phyloP scores from a whole-genome alignment of 2,329 filamentous ascomycete species.

The Colletotrichum costaricense region DNA sequence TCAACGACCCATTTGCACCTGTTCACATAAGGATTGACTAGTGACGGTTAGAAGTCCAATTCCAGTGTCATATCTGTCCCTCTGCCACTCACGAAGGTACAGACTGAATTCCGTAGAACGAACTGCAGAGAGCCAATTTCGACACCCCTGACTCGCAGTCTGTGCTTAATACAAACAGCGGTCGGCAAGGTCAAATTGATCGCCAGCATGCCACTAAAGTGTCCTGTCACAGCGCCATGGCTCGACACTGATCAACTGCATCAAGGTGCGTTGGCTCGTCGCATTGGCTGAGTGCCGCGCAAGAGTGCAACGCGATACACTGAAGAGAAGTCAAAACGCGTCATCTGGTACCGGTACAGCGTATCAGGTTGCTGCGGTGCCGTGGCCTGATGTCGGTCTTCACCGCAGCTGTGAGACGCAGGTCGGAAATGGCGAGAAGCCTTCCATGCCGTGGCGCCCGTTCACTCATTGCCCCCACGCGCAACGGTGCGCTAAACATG shows the following conservation, averaged over 20 bases:
- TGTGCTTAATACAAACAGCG: neutral
- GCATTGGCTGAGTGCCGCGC: neutral
- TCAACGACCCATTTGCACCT: neutral
- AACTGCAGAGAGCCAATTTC: neutral
- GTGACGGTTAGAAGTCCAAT: neutral
- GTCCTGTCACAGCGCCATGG: slow-evolving; percentile 4
- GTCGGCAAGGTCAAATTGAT: neutral
- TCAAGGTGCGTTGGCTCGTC: slow-evolving; percentile 1
- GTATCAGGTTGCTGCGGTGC: neutral
- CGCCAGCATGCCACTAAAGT: neutral
- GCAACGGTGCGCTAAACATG: slow-evolving; percentile 1
- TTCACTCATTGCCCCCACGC: neutral
- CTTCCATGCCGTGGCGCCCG: neutral
- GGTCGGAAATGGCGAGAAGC: slow-evolving; percentile 26
- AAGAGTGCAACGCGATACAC: neutral
- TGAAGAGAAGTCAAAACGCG: neutral
- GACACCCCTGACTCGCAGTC: neutral
- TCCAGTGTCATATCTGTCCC: neutral
- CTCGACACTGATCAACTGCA: neutral
- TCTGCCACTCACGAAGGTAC: neutral
- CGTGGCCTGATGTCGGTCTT: slow-evolving; percentile 14
- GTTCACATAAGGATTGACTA: neutral
- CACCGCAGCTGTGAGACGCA: neutral
- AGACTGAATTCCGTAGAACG: neutral
- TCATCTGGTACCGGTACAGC: neutral